Conservation (phyloP, 2,329 filamentous ascomycete genomes). For the Fusarium marasasianum region DNA sequence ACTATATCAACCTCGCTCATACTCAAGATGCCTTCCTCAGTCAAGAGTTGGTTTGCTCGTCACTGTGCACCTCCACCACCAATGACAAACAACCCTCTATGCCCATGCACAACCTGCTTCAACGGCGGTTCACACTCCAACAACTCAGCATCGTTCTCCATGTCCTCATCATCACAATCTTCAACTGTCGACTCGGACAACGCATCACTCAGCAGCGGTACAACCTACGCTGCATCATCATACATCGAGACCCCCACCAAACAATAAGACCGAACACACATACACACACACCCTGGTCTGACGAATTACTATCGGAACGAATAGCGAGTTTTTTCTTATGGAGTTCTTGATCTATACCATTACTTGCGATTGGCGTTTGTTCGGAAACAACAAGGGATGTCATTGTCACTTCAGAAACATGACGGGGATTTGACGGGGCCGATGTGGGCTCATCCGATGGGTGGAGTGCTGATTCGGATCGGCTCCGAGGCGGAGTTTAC, state of each 20-base stretch:
- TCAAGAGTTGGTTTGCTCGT: constrained; percentile 52
- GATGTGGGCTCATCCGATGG: constrained; percentile 13
- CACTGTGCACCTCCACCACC: constrained; percentile 53
- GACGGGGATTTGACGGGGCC: constrained; percentile 5
- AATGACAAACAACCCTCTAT: constrained; percentile 46
- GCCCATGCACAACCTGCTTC: constrained; percentile 51
- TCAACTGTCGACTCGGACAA: constrained; percentile 32
- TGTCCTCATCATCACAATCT: constrained; percentile 7
- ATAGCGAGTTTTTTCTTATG: constrained; percentile 2
- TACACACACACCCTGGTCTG: neutral
- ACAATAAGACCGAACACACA: constrained; percentile 17
- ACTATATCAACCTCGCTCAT: neutral
- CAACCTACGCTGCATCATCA: constrained; percentile 32
- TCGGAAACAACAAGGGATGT: constrained; percentile 19
- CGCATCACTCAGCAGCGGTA: constrained; percentile 38
- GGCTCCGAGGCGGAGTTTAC: constrained; percentile 22
- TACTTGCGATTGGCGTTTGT: constrained; percentile 31
- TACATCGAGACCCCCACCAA: constrained; percentile 37
- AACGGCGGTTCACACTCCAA: constrained; percentile 36
- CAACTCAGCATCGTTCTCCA: constrained; percentile 26
- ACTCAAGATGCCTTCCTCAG: constrained; percentile 46
- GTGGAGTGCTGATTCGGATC: constrained; percentile 16
- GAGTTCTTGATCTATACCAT: constrained; percentile 32
- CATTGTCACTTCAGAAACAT: neutral
- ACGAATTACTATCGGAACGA: constrained; percentile 16